Evolutionary conservation across 345 rosid genomes (phyloP), one percentile per base, ranked within the genome.

Genomic region (Linum tenue): DNA sequence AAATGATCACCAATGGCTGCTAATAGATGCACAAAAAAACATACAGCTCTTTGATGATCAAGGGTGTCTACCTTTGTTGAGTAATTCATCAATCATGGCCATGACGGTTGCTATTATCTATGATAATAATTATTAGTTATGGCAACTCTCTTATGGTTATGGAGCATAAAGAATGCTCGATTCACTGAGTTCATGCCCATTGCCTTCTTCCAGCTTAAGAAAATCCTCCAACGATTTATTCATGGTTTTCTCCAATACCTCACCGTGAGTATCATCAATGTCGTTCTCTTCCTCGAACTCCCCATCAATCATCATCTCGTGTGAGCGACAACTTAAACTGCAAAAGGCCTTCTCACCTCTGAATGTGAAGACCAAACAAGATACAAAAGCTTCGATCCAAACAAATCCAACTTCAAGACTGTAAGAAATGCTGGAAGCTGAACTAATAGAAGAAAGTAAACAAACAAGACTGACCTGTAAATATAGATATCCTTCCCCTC

Each of bases 331-430:
- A 57, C 74, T 76, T 4, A 7, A 67, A 35, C 95, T 86, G 83
- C 99, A 94, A 66, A 94, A 94, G 7, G 92, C 82, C 75, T 83
- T 88, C 78, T 85, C 96, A 38, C 91, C 95, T 63, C 99, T 92
- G 85, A 79, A 80, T 62, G 59, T 68, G 59, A 53, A 8, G 37
- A 61, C 8, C 22, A 38, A 50, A 60, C 31, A 48, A 48, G 53
- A 48, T 48, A 15, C 53, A 48, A 48, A 48, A 12, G 14, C 14
- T 48, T 48, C 14, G 7, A 36, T 11, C 14, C 43, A 17, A 57
- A 36, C 39, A 1, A 38, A 8, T 22, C 16, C 17, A 59, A 12
- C 68, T 48, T 51, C n/a, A 0, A 55, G 7, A 7, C 1, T 16
- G 63, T n/a, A 6, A 40, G 58, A 15, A 55, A 55, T 9, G 8